Evolutionary conservation across 1,139 yeast genomes (phyloP).

Genomic region (Candida freyschussii): DNA sequence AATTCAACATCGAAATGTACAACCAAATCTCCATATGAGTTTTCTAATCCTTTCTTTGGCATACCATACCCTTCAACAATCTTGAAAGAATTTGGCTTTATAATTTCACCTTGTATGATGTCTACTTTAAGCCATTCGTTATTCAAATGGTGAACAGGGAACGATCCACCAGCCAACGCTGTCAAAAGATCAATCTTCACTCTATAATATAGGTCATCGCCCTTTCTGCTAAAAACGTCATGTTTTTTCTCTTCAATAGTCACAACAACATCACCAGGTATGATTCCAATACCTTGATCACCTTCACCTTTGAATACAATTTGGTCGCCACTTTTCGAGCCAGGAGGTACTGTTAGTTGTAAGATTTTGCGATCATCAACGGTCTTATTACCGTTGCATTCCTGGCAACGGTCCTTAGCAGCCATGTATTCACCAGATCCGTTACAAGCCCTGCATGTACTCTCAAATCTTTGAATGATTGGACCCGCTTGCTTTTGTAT

Average conservation of each 20-base stretch:
- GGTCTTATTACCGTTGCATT: constrained; percentile 38
- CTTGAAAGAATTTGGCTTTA: constrained; percentile 43
- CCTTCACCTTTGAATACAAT: constrained; percentile 54
- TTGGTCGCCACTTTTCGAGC: constrained; percentile 46
- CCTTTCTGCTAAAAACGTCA: constrained; percentile 44
- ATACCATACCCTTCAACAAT: constrained; percentile 49
- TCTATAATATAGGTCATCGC: constrained; percentile 43
- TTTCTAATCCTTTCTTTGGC: constrained; percentile 47
- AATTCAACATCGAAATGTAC: constrained; percentile 48
- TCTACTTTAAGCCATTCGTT: constrained; percentile 38
- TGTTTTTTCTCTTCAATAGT: constrained; percentile 33
- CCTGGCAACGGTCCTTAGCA: constrained; percentile 32
- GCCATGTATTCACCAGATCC: constrained; percentile 35
- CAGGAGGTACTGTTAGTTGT: constrained; percentile 48
- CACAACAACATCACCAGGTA: constrained; percentile 66
- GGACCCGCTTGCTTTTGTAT: constrained; percentile 27
- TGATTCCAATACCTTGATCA: constrained; percentile 54
- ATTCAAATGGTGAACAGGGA: constrained; percentile 44
- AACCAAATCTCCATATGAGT: constrained; percentile 44
- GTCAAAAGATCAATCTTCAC: constrained; percentile 45
- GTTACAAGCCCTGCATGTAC: constrained; percentile 33
- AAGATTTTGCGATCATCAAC: constrained; percentile 46
- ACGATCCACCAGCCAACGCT: constrained; percentile 51
- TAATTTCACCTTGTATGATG: constrained; percentile 42
- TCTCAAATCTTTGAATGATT: constrained; percentile 27